phyloP scores from a whole-genome alignment of 495 filamentous ascomycete genomes.

The Astrothelium macrocarpum region DNA sequence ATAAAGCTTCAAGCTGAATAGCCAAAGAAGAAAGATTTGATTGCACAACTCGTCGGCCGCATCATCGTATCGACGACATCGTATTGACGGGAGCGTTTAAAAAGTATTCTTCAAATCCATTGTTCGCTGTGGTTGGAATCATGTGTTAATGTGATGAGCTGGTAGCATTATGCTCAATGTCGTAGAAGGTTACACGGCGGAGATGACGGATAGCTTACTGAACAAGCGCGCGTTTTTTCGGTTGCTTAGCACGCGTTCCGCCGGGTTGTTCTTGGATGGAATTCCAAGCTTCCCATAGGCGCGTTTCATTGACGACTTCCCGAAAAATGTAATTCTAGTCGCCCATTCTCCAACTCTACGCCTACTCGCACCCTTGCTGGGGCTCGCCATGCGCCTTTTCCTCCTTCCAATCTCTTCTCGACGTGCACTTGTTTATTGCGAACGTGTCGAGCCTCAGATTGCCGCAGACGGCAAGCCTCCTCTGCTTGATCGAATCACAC shows the following conservation, averaged over 20 bases:
- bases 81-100: background rate
- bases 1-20: background rate
- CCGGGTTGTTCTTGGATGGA: too few relatives aligned
- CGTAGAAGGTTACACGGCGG: too few relatives aligned
- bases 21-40: background rate
- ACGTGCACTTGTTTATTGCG: conserved; percentile 87
- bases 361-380: background rate
- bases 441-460: conserved; percentile 48
- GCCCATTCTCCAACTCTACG: background rate
- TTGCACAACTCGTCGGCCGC: background rate
- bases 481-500: conserved; percentile 52
- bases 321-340: background rate
- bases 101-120: too few relatives aligned
- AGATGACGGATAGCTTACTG: too few relatives aligned
- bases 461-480: conserved; percentile 41
- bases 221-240: too few relatives aligned
- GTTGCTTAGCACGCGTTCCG: too few relatives aligned
- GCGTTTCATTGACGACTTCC: background rate
- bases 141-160: too few relatives aligned
- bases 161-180: too few relatives aligned
- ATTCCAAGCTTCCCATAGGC: background rate
- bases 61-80: background rate
- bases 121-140: too few relatives aligned
- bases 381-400: conserved; percentile 73
- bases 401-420: conserved; percentile 88